Evolutionary conservation across 345 rosid species (phyloP).

Genomic region (Lenwebbia sp.): DNA sequence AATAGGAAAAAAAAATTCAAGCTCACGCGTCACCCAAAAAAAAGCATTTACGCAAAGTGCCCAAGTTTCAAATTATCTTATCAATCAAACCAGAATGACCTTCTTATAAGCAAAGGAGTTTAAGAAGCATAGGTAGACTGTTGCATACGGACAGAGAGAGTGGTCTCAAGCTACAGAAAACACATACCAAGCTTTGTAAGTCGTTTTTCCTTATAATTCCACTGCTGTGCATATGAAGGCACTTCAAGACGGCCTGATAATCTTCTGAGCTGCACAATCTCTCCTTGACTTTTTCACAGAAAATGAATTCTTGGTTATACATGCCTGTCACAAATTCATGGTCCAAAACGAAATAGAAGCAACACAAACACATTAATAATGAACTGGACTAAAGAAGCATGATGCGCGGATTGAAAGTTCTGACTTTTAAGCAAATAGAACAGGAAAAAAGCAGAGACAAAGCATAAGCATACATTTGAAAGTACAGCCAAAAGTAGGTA

Average conservation of each 20-base stretch:
- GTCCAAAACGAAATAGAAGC: not conserved
- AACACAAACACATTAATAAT: not conserved
- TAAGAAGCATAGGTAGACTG: not conserved
- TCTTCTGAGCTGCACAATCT: conserved; percentile 76
- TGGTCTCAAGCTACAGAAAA: not conserved
- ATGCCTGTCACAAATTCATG: conserved; percentile 35
- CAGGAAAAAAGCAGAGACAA: not conserved
- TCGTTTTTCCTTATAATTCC: conserved; percentile 76
- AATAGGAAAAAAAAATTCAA: not conserved
- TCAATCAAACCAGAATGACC: not conserved
- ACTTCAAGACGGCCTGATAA: conserved; percentile 90
- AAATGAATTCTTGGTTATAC: conserved; percentile 69
- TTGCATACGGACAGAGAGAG: not conserved
- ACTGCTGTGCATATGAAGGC: conserved; percentile 73
- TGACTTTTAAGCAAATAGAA: not conserved
- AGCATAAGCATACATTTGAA: not conserved
- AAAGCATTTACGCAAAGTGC: not conserved
- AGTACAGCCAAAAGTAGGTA: not conserved
- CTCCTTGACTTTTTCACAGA: conserved; percentile 98
- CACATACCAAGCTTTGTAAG: conserved; percentile 73
- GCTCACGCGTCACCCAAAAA: not conserved
- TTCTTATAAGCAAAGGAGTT: not conserved
- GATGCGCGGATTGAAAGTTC: not conserved
- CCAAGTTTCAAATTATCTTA: not conserved
- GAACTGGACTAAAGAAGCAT: not conserved